These are phyloP conservation scores for Hypocreales sp. DNA, from an alignment of 2,329 filamentous ascomycete genomes.

Conservation along the genomic window DNA sequence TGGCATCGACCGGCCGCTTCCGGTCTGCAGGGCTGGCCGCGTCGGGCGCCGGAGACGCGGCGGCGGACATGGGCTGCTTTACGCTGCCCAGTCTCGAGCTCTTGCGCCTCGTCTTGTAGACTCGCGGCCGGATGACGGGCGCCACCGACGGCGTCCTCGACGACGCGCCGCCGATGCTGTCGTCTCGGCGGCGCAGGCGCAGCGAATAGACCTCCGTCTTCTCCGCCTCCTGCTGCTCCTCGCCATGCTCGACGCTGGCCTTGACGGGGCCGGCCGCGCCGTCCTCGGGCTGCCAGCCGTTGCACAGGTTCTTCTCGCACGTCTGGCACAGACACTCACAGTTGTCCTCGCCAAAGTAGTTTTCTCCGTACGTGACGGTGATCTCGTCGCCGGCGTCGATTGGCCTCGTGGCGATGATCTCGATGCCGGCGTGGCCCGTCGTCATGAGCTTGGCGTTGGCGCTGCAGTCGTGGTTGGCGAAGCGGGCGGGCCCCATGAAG, in stretches of 20 bases:
- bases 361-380: constrained; percentile 88
- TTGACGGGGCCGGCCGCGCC: constrained; percentile 27
- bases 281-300: constrained; percentile 62
- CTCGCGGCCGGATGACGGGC: constrained; percentile 36
- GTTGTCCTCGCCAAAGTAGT: constrained; percentile 90
- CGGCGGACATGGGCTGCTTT: constrained; percentile 17
- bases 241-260: constrained; percentile 33
- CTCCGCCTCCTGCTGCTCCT: constrained; percentile 14
- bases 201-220: constrained; percentile 35
- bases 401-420: constrained; percentile 69
- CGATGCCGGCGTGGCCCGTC: constrained; percentile 71
- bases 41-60: constrained; percentile 12
- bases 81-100: constrained; percentile 15
- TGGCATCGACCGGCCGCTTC: constrained; percentile 25
- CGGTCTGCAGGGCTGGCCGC: constrained; percentile 9
- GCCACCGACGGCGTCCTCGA: constrained; percentile 43
- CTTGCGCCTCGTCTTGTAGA: constrained; percentile 24
- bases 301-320: constrained; percentile 60
- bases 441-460: constrained; percentile 83
- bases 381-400: constrained; percentile 88
- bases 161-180: constrained; percentile 25
- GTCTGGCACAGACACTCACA: constrained; percentile 86
- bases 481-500: constrained; percentile 88
- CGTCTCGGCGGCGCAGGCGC: constrained; percentile 36
- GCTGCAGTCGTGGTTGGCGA: constrained; percentile 93